Base-by-base conservation (phyloP, 305 asterid genomes). In the Fraxinus floribunda region DNA sequence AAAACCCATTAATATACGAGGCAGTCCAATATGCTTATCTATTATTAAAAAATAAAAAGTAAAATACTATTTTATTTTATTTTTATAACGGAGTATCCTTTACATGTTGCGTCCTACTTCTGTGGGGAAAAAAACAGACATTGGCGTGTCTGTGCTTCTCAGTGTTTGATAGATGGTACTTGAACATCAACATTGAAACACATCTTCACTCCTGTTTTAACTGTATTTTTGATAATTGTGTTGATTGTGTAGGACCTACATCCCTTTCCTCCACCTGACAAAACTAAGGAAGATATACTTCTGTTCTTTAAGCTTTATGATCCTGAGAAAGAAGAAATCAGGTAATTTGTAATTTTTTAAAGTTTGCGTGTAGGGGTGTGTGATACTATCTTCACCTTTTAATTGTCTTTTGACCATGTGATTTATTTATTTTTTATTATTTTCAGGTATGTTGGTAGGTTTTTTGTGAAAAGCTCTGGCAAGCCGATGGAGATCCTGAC, bases 271-370 rank as follows among this genome's bases (percentile, higher is more conserved):
- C 97, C 95, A 62, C 97, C 97, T 57, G 96, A 92, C 72, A 94
- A 92, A 88, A 91, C 72, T 76, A 95, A 92, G 90, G 98, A 97
- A 77, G 98, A 94, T 83, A 90, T 93, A 85, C 93, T 96, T 85
- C 90, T 96, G 86, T 96, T 96, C 91, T 94, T 96, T 84, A 96
- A 96, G 90, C 93, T 91, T 82, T 96, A 91, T 84, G 92, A 96
- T 84, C 97, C 98, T 78, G 94, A 87, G 83, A 97, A 92, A 85
- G 98, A 94, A 88, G 97, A 93, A 83, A 94, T 94, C 74, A 90
- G 98, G 99, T 97, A 91, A 78, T 83, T 74, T 62, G 30, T 41
- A 8, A 15, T 39, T 30, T 71, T 32, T 18, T 20, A 66, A 80
- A 78, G 38, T 41, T 29, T 68, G 62, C 1, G 9, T 66, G 75